Evolutionary conservation across 2,329 filamentous ascomycete species (phyloP), one percentile per base, ranked within the genome.

Genomic region (Ophiostoma triangulosporum): DNA sequence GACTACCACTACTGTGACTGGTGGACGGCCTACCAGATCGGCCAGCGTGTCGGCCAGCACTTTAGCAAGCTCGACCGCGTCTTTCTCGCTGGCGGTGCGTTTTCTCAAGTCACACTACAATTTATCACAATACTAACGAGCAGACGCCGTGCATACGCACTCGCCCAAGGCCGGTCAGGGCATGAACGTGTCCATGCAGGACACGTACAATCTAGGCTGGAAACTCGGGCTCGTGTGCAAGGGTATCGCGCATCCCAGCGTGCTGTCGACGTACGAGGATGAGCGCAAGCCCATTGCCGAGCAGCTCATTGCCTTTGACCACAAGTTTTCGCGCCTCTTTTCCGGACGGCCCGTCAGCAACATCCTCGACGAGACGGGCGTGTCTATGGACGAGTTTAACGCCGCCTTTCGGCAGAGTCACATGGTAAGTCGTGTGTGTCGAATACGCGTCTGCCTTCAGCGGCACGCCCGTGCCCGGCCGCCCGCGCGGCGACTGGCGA

Each of bases 151-250:
- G 2, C 69, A 71, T 58, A 70, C 68, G 0, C 66, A 71, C 57
- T 62, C 62, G 6, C 75, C 75, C 3, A 78, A 78, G 61, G 75
- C 74, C 2, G 75, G 75, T 3, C 76, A 80, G 62, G 77, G 78
- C 9, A 80, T 81, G 77, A 82, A 82, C 57, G 73, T 80, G 2
- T 72, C 69, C 24, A 79, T 83, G 72, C 76, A 80, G 59, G 79
- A 82, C 62, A 54, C 69, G 0, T 71, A 69, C 58, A 73, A 73
- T 38, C 66, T 73, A 1, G 69, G 66, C 3, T 72, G 70, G 70
- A 73, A 75, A 59, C 62, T 75, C 4, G 70, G 66, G 1, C 56
- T 64, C 9, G 66, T 65, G 1, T 57, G 64, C 54, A 65, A 65
- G 54, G 64, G 65, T 24, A 56, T 68, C 2, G 58, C 65, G 0